Base-by-base conservation (phyloP, 2,329 filamentous ascomycete genomes). In the Podosphaera xanthii region DNA sequence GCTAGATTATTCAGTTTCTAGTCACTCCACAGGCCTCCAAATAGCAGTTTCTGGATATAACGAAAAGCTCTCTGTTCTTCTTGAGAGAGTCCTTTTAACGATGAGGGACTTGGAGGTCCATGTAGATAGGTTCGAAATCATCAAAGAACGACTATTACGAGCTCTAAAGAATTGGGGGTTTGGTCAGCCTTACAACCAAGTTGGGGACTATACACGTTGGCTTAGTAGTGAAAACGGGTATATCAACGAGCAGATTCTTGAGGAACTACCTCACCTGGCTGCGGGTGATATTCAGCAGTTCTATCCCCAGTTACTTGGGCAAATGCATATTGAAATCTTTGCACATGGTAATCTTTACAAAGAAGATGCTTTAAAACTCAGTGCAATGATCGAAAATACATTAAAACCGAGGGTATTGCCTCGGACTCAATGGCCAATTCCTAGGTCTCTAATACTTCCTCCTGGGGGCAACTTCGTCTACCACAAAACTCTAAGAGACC, bases 261-360 rank as follows among this genome's bases (percentile, higher is more conserved):
- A 80, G 2, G 91, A 94, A 69, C 72, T 97, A 31, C 81, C 84
- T 8, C 76, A 78, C 61, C 77, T 96, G 59, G 87, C 85, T 0
- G 78, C 80, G 0, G 81, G 87, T 33, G 84, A 87, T 61, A 80
- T 96, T 46, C 78, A 82, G 56, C 73, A 77, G 5, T 95, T 95
- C 72, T 85, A 84, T 69, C 85, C 84, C 50, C 84, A 92, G 65
- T 74, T 95, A 54, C 76, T 97, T 49, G 77, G 81, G 10, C 89
- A 97, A 68, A 77, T 91, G 64, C 86, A 94, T 66, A 84, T 96
- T 62, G 92, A 98, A 70, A 78, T 89, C 2, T 79, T 95, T 60
- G 86, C 84, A 0, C 90, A 96, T 66, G 92, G 92, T 58, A 98
- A 98, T 70, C 70, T 98, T 59, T 89, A 94, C 75, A 94, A 90